These are phyloP conservation scores for Globisporangium camurandrum DNA, from an alignment of 352 stramenopile species.

Conservation along the genomic window DNA sequence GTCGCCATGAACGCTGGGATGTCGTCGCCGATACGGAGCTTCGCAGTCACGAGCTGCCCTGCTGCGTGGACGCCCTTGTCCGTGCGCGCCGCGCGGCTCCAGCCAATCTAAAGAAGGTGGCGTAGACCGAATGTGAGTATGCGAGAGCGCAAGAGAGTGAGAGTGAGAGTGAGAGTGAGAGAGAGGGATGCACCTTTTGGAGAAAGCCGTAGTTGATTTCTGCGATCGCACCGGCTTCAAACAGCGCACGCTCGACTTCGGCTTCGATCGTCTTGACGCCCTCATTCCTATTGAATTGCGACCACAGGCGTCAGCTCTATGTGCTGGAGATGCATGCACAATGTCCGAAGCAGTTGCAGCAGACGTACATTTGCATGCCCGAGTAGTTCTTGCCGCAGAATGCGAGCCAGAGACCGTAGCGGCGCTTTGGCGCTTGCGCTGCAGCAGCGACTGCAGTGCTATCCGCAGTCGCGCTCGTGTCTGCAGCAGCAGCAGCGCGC, in stretches of 20 bases:
- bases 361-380: slow-evolving; percentile 82
- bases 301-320: background rate
- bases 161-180: background rate
- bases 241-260: slow-evolving; percentile 85
- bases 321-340: background rate
- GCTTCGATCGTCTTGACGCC: slow-evolving; percentile 86
- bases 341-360: background rate
- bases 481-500: slow-evolving; percentile 1
- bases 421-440: slow-evolving; percentile 32
- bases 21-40: slow-evolving; percentile 79
- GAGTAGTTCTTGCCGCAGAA: slow-evolving; percentile 88
- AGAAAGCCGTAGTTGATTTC: slow-evolving; percentile 87
- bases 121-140: background rate
- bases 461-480: background rate
- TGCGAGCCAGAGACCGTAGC: slow-evolving; percentile 78
- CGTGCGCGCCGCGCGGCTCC: slow-evolving; percentile 82
- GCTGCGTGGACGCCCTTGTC: slow-evolving; percentile 90
- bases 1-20: slow-evolving; percentile 48
- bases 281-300: slow-evolving; percentile 49
- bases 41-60: slow-evolving; percentile 77
- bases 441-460: background rate
- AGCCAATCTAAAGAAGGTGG: slow-evolving; percentile 48
- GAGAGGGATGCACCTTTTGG: slow-evolving; percentile 40
- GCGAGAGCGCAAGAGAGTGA: no score
- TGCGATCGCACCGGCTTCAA: slow-evolving; percentile 80